These are phyloP conservation scores for Neonectria faginata DNA, from an alignment of 2,329 filamentous ascomycete genomes.

Conservation along the genomic window DNA sequence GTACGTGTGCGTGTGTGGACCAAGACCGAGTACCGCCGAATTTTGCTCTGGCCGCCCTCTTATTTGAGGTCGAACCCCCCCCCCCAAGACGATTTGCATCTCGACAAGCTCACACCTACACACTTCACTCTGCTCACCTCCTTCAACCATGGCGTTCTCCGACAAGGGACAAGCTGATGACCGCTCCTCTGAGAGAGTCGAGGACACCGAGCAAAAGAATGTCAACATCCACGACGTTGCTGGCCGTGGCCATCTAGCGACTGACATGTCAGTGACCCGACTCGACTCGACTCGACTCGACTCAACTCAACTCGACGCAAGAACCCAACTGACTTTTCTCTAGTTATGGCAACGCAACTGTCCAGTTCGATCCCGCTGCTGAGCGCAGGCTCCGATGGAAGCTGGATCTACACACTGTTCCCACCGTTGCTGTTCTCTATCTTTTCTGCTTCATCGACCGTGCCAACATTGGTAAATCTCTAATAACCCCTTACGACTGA, in stretches of 20 bases:
- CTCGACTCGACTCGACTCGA: not conserved
- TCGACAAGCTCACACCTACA: slow-evolving; percentile 17
- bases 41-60: slow-evolving; percentile 21
- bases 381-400: slow-evolving; percentile 71
- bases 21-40: slow-evolving; percentile 40
- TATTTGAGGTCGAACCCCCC: slow-evolving; percentile 36
- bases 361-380: slow-evolving; percentile 51
- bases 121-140: slow-evolving; percentile 4
- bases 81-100: slow-evolving; percentile 27
- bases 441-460: slow-evolving; percentile 81
- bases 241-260: slow-evolving; percentile 39
- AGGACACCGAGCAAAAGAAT: slow-evolving; percentile 26
- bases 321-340: slow-evolving; percentile 6
- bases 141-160: slow-evolving; percentile 34
- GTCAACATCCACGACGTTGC: slow-evolving; percentile 37
- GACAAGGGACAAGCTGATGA: slow-evolving; percentile 41
- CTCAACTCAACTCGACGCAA: not conserved
- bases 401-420: slow-evolving; percentile 74
- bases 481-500: not conserved
- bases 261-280: slow-evolving; percentile 39
- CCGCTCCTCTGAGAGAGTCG: slow-evolving; percentile 36
- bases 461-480: slow-evolving; percentile 73
- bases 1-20: slow-evolving; percentile 28
- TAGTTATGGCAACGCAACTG: slow-evolving; percentile 43
- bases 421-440: slow-evolving; percentile 74